phyloP scores from a whole-genome alignment of 1,139 yeast genomes.

The Candida pseudoviswanathii region DNA sequence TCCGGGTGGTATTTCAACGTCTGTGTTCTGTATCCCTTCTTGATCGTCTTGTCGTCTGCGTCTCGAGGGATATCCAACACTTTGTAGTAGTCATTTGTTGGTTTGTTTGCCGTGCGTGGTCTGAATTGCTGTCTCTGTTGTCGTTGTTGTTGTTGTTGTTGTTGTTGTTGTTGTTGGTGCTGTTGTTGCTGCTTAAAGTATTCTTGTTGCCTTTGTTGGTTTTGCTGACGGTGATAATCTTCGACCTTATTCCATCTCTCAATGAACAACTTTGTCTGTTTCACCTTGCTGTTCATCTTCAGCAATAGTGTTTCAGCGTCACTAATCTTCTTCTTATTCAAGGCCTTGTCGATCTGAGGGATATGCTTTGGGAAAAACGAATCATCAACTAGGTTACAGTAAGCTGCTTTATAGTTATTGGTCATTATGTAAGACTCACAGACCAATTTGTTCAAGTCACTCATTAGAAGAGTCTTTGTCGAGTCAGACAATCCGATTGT shows the following conservation, averaged over 20 bases:
- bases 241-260: constrained; percentile 31
- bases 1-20: constrained; percentile 91
- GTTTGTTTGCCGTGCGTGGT: constrained; percentile 39
- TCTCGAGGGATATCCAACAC: constrained; percentile 65
- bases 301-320: constrained; percentile 44
- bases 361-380: constrained; percentile 49
- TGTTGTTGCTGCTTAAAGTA: constrained; percentile 48
- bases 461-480: constrained; percentile 19
- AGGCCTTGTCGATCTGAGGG: constrained; percentile 44
- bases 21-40: constrained; percentile 77
- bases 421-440: constrained; percentile 50
- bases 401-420: constrained; percentile 28
- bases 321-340: constrained; percentile 40
- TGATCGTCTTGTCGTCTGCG: constrained; percentile 75
- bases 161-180: constrained; percentile 42
- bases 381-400: constrained; percentile 31
- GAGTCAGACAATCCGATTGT: constrained; percentile 16
- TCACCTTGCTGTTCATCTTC: constrained; percentile 33
- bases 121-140: constrained; percentile 39
- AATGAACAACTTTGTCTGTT: constrained; percentile 43
- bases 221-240: constrained; percentile 15
- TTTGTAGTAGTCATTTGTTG: constrained; percentile 78
- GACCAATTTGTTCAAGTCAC: constrained; percentile 40
- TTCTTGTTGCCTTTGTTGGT: constrained; percentile 39
- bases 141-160: constrained; percentile 49